Percentiles rank a stretch among this genome's conserved stretches.
These are phyloP conservation scores for Clavispora asparagi DNA, from an alignment of 805 yeast species.

Conservation along the genomic window DNA sequence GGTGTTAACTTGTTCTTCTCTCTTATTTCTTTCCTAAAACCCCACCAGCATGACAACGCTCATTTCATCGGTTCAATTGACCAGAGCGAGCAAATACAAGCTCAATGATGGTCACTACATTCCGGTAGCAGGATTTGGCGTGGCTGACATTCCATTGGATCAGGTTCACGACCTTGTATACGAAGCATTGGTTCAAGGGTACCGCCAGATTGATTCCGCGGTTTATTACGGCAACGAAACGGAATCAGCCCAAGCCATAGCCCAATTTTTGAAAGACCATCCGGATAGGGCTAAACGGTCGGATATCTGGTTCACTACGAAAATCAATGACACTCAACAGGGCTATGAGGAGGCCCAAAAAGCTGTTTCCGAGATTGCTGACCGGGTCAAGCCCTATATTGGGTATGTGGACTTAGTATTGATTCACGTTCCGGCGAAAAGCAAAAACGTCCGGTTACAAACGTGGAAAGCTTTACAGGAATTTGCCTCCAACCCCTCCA, in stretches of 20 bases:
- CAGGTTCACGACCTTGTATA: conserved; percentile 42
- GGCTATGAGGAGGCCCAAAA: conserved; percentile 48
- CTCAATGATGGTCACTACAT: conserved; percentile 52
- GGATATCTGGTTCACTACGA: conserved; percentile 35
- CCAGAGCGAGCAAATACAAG: conserved; percentile 31
- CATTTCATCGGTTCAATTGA: conserved; percentile 31
- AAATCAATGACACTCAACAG: conserved; percentile 24
- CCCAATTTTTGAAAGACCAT: conserved; percentile 44
- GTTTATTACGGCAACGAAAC: conserved; percentile 59
- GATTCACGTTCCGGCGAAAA: conserved; percentile 48
- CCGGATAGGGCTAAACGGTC: conserved; percentile 24
- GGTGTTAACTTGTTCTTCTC: neutral
- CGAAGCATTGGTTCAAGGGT: conserved; percentile 59
- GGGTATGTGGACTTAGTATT: conserved; percentile 38
- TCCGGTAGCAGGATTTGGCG: conserved; percentile 56
- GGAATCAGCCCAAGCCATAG: conserved; percentile 57
- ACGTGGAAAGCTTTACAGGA: conserved; percentile 76
- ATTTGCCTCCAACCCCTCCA: conserved; percentile 43
- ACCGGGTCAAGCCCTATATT: conserved; percentile 37
- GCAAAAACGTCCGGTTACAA: conserved; percentile 43
- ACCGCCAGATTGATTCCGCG: conserved; percentile 74
- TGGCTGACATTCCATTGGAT: conserved; percentile 38
- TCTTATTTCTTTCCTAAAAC: neutral
- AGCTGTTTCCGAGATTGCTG: conserved; percentile 55
- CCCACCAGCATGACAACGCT: conserved; percentile 28